These are phyloP conservation scores for Arabidopsis thaliana DNA, from an alignment of 345 rosid species.

Conservation along the genomic window DNA sequence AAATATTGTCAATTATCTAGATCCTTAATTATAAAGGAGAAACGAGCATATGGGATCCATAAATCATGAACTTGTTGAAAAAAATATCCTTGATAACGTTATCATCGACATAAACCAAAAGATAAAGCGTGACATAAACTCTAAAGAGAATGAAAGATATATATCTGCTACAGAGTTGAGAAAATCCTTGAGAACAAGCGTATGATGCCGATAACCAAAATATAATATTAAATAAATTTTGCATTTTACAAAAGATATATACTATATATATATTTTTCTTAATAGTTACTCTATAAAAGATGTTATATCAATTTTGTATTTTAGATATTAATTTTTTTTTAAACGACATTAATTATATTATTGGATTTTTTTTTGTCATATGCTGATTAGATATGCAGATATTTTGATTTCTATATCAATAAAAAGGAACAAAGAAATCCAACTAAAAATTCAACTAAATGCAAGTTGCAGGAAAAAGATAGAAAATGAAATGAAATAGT, in stretches of 20 bases:
- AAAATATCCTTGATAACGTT: too few relatives aligned
- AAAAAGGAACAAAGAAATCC: background rate
- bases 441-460: background rate
- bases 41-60: background rate
- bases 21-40: background rate
- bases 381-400: background rate
- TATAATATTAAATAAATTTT: too few relatives aligned
- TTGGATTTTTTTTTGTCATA: background rate
- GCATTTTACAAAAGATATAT: too few relatives aligned
- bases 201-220: background rate
- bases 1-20: too few relatives aligned
- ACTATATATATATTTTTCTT: too few relatives aligned
- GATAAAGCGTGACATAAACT: too few relatives aligned
- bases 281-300: too few relatives aligned
- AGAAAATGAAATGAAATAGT: slow-evolving; percentile 18
- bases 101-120: background rate
- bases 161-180: too few relatives aligned
- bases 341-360: background rate
- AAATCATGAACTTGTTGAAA: background rate
- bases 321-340: too few relatives aligned
- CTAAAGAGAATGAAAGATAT: too few relatives aligned
- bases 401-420: background rate
- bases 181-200: too few relatives aligned
- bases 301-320: too few relatives aligned
- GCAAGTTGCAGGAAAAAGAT: slow-evolving; percentile 8